Evolutionary conservation across 371 early-diverging fungal genomes (phyloP), one percentile per base, ranked within the genome.

Genomic region (Lichtheimia ornata): DNA sequence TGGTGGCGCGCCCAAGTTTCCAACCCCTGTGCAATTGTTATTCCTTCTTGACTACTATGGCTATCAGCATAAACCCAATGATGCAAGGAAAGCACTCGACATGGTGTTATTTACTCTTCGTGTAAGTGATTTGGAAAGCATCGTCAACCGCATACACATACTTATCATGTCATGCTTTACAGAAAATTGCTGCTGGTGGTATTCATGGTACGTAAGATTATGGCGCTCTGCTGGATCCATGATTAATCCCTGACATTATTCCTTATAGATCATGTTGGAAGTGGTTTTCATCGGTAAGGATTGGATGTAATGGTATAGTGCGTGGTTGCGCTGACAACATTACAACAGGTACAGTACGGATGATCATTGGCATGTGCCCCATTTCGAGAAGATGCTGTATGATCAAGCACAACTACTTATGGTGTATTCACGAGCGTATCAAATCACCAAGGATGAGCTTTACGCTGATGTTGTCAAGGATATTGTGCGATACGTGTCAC

Each of bases 361-460:
- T 51, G 50, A 69, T 25, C 63, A 65, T 49, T 79, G 80, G 82
- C 80, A 81, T 61, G 71, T 81, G 1, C 82, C 77, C 40, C 85
- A 85, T 66, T 88, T 87, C 67, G 89, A 88, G 60, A 87, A 88
- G 58, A 83, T 83, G 83, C 75, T 89, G 13, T 89, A 88, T 61
- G 88, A 88, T 70, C 88, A 89, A 77, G 88, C 85, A 0, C 90
- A 89, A 59, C 71, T 89, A 15, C 57, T 84, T 9, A 67, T 74
- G 22, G 63, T 77, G 0, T 89, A 83, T 61, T 59, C 75, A 4
- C 71, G 74, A 2, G 73, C 77, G 0, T 84, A 74, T 62, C 64
- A 72, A 24, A 74, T 86, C 27, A 85, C 84, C 0, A 71, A 78
- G 24, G 76, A 87, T 22, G 14, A 65, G 2, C 18, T 69, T 7